phyloP scores from a whole-genome alignment of 805 yeast species.

The Candida takata region DNA sequence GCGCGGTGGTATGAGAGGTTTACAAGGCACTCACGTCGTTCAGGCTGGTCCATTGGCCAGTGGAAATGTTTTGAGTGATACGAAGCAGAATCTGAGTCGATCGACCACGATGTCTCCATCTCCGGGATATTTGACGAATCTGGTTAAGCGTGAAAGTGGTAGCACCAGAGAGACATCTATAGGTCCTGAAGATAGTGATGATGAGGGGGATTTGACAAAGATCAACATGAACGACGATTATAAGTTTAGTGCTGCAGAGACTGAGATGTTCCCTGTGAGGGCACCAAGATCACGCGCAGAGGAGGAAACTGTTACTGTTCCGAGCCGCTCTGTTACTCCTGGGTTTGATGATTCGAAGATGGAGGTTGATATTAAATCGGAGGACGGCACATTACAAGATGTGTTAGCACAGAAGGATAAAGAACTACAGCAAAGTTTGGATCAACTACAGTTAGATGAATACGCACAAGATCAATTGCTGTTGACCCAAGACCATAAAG shows the following conservation, averaged over 20 bases:
- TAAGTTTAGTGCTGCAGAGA: conserved; percentile 37
- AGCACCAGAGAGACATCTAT: conserved; percentile 18
- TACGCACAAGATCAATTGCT: conserved; percentile 29
- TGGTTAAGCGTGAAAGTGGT: conserved; percentile 23
- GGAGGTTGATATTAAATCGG: conserved; percentile 17
- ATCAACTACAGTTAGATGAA: conserved; percentile 26
- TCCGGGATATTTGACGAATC: conserved; percentile 35
- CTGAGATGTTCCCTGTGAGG: conserved; percentile 62
- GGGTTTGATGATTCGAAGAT: conserved; percentile 5
- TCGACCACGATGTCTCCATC: conserved; percentile 28
- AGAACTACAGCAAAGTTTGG: conserved; percentile 24
- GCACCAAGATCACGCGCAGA: conserved; percentile 42
- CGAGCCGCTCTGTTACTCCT: conserved; percentile 20
- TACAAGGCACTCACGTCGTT: conserved; percentile 50
- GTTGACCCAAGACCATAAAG: conserved; percentile 33
- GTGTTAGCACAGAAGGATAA: conserved; percentile 20
- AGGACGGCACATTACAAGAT: conserved; percentile 14
- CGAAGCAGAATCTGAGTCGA: conserved; percentile 15
- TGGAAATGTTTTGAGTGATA: conserved; percentile 34
- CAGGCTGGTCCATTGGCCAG: conserved; percentile 64
- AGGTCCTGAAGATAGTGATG: conserved; percentile 31
- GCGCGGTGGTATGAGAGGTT: conserved; percentile 22
- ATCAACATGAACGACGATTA: conserved; percentile 63
- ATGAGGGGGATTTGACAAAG: conserved; percentile 35
- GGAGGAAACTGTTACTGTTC: conserved; percentile 4